Conservation (phyloP, 768 basidiomycete species). For the Lactarius hengduanensis region DNA sequence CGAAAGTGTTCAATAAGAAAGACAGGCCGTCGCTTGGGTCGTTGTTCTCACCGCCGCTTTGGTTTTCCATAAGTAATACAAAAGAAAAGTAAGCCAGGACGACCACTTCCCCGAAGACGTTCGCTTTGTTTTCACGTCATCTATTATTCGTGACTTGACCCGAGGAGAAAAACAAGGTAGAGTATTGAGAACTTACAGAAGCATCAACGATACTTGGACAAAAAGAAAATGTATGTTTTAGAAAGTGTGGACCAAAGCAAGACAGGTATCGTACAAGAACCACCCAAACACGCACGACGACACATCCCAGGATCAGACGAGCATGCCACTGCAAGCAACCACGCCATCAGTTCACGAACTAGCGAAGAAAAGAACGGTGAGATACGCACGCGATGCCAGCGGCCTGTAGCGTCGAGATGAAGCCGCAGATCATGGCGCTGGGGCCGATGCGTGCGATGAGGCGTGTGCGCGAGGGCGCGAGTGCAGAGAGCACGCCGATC, state of each 20-base stretch:
- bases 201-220: no score
- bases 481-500: slow-evolving; percentile 68
- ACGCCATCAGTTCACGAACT: slow-evolving; percentile 1
- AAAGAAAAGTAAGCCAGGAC: no score
- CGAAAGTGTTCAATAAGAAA: no score
- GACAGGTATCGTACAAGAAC: not conserved
- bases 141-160: no score
- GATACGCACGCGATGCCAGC: slow-evolving; percentile 55
- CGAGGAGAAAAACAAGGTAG: no score
- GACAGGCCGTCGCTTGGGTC: no score
- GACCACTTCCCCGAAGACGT: no score
- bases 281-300: not conserved
- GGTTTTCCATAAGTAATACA: no score
- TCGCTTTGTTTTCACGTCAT: no score
- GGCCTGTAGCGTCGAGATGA: slow-evolving; percentile 62
- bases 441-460: slow-evolving; percentile 67
- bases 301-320: slow-evolving; percentile 29
- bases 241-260: not conserved
- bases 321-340: slow-evolving; percentile 33
- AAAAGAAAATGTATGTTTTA: not conserved
- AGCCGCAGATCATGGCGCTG: slow-evolving; percentile 71
- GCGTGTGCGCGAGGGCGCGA: slow-evolving; percentile 67
- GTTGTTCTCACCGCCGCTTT: no score
- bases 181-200: no score
- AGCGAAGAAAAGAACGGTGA: not conserved